phyloP scores from a whole-genome alignment of 108 stramenopile genomes.

The Schizochytrium sp. region DNA sequence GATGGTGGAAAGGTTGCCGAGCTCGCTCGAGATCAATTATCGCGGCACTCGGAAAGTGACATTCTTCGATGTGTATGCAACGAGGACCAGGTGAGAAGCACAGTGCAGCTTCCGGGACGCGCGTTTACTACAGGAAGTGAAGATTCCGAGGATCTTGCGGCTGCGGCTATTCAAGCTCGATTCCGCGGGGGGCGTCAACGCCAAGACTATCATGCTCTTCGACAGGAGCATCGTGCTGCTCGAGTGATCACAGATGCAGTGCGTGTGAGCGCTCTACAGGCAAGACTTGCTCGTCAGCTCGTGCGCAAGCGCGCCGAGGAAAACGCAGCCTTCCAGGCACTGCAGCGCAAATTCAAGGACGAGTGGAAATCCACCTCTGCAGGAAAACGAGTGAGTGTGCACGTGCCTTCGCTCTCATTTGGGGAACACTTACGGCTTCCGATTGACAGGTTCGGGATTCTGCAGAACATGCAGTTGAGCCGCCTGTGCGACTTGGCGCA shows the following conservation, averaged over 20 bases:
- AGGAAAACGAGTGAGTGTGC: background rate
- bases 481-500: background rate
- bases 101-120: background rate
- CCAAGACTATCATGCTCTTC: background rate
- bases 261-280: background rate
- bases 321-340: background rate
- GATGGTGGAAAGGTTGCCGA: background rate
- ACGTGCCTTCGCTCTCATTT: background rate
- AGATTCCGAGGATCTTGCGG: background rate
- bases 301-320: background rate
- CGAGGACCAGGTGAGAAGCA: background rate
- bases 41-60: background rate
- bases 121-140: background rate
- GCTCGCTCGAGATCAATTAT: background rate
- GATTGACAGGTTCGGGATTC: background rate
- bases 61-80: background rate
- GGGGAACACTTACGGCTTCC: background rate
- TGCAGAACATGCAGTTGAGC: background rate
- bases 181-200: background rate
- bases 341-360: background rate
- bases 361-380: background rate
- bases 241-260: background rate
- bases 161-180: background rate
- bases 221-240: background rate
- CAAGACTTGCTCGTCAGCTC: background rate